Base-by-base conservation (phyloP, 805 yeast species). In the Sungouiozyma ichnusensis region DNA sequence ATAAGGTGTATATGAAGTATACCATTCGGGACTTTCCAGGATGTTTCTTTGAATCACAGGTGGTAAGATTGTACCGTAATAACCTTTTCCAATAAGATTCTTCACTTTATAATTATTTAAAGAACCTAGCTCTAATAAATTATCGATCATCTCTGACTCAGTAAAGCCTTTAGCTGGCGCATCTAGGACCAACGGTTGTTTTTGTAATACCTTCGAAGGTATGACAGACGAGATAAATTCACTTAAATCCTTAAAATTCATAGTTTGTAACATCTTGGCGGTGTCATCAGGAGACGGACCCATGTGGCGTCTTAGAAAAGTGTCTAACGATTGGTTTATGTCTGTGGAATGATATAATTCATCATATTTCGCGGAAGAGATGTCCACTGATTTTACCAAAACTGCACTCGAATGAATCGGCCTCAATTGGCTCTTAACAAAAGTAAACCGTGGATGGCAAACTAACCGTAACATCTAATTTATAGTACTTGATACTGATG, bases 1-100 rank as follows among this genome's bases (percentile, higher is more conserved):
- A 63, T 92, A 92, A 31, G 98, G 98, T 18, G 98, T 92, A 62
- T 92, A 92, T 1, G 97, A 86, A 16, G 98, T 92, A 70, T 92
- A 92, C 98, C 98, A 92, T 59, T 87, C 95, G 4, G 98, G 98
- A 47, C 81, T 77, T 64, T 92, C 98, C 44, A 92, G 68, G 44
- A 92, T 64, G 56, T 92, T 92, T 60, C 98, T 78, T 68, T 85
- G 94, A 52, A 92, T 84, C 31, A 90, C 96, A 1, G 94, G 82
- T 0, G 98, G 98, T 37, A 85, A 68, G 40, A 75, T 70, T 0
- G 97, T 90, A 45, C 94, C 94, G 52, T 85, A 83, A 64, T 90
- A 92, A 34, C 98, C 98, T 60, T 85, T 84, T 48, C 98, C 98
- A 45, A 92, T 90, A 52, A 79, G 81, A 34, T 88, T 76, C 63